Percentiles rank a stretch among this genome's conserved stretches.
These are phyloP conservation scores for Penicillium pancosmium DNA, from an alignment of 495 filamentous ascomycete species.

Conservation along the genomic window DNA sequence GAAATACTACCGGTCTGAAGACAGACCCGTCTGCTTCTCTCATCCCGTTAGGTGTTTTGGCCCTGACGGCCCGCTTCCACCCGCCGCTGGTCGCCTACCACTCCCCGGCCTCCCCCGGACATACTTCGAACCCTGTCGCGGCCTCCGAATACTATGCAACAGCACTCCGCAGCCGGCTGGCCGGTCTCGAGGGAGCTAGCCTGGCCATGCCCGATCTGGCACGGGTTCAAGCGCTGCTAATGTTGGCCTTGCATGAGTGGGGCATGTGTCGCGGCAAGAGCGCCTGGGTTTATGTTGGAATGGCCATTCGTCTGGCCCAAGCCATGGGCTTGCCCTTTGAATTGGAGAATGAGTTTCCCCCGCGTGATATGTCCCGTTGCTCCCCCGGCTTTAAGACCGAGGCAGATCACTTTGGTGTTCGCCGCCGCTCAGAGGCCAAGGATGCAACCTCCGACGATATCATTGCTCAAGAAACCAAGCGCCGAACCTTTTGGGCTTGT, in stretches of 20 bases:
- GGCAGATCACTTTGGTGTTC: conserved; percentile 46
- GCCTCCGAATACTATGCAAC: conserved; percentile 82
- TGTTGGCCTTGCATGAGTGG: conserved; percentile 87
- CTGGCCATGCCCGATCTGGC: conserved; percentile 64
- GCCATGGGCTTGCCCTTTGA: conserved; percentile 72
- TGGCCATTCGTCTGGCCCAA: conserved; percentile 75
- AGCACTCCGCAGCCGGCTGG: conserved; percentile 67
- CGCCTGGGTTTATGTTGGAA: conserved; percentile 78
- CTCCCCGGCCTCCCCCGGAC: conserved; percentile 47
- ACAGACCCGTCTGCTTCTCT: conserved; percentile 58
- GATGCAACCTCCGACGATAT: conserved; percentile 55
- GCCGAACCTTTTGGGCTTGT: conserved; percentile 85
- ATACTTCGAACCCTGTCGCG: conserved; percentile 59
- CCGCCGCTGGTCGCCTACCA: conserved; percentile 68
- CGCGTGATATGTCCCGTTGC: conserved; percentile 41
- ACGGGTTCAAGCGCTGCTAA: conserved; percentile 74
- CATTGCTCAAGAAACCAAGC: conserved; percentile 73
- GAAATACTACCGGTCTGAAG: conserved; percentile 30
- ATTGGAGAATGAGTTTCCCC: conserved; percentile 47
- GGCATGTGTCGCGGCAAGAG: conserved; percentile 73
- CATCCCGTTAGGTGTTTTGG: conserved; percentile 75
- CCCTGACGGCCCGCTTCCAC: conserved; percentile 80
- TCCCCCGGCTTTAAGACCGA: conserved; percentile 46
- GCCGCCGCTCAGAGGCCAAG: conserved; percentile 36
- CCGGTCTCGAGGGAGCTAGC: conserved; percentile 52